These are phyloP conservation scores for Balakata baccata DNA, from an alignment of 345 rosid species.

Conservation along the genomic window DNA sequence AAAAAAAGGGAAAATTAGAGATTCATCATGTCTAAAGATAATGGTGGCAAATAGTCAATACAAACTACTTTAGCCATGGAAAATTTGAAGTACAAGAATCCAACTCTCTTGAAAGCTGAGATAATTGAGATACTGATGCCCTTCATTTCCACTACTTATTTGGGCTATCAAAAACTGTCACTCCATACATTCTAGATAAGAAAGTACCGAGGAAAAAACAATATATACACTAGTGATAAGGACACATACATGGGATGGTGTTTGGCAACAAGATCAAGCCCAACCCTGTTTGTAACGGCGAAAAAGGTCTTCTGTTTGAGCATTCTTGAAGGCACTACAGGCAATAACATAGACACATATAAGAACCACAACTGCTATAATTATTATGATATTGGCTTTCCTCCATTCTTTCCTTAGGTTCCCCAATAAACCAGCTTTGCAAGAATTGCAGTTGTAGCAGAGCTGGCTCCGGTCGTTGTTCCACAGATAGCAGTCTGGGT, in stretches of 20 bases:
- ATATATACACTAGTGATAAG: conserved; percentile 21
- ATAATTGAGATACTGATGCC: conserved; percentile 21
- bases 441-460: conserved; percentile 78
- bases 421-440: conserved; percentile 83
- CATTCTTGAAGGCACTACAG: conserved; percentile 84
- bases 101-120: conserved; percentile 24
- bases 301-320: conserved; percentile 79
- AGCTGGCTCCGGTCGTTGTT: conserved; percentile 76
- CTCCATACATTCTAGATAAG: conserved; percentile 20
- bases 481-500: conserved; percentile 82
- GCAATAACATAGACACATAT: conserved; percentile 80
- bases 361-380: conserved; percentile 64
- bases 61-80: background rate
- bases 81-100: conserved; percentile 13
- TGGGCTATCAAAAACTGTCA: background rate
- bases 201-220: background rate
- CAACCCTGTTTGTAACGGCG: conserved; percentile 64
- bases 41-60: background rate
- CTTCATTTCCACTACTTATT: background rate
- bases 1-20: background rate
- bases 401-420: conserved; percentile 87
- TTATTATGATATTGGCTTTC: conserved; percentile 68
- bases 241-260: background rate
- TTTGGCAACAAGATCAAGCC: conserved; percentile 33
- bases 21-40: background rate